A percentile compares a stretch with the other conserved stretches of the same genome.
These are phyloP conservation scores for Teratosphaeria zuluensis DNA, from an alignment of 2,329 filamentous ascomycete genomes.

Conservation along the genomic window DNA sequence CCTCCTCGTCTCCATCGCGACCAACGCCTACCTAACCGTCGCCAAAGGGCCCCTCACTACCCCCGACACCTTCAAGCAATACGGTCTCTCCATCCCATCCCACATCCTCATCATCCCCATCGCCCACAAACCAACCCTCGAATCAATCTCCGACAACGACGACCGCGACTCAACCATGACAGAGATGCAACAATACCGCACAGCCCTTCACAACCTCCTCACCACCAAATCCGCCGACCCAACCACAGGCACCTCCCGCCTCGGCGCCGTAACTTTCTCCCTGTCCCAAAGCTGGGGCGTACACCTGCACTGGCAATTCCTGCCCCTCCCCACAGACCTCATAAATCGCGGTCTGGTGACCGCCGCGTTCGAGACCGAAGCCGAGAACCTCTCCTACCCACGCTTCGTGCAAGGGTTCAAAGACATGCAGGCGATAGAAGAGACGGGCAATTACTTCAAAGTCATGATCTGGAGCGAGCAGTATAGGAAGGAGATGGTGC, in stretches of 20 bases:
- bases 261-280: constrained; percentile 86
- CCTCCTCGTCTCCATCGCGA: constrained; percentile 80
- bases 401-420: constrained; percentile 33
- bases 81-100: constrained; percentile 73
- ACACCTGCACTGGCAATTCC: constrained; percentile 88
- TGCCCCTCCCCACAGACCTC: constrained; percentile 62
- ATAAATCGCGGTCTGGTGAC: constrained; percentile 68
- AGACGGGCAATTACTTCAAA: constrained; percentile 24
- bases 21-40: constrained; percentile 79
- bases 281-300: constrained; percentile 73
- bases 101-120: constrained; percentile 90
- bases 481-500: constrained; percentile 52
- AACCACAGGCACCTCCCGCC: constrained; percentile 36
- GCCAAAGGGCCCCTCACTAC: constrained; percentile 83
- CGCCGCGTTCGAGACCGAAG: constrained; percentile 79
- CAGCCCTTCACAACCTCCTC: constrained; percentile 71
- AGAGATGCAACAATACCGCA: constrained; percentile 78
- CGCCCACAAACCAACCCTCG: constrained; percentile 67
- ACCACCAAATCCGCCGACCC: constrained; percentile 26
- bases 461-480: constrained; percentile 30
- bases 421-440: constrained; percentile 15
- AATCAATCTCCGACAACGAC: constrained; percentile 51
- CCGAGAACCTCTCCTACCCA: constrained; percentile 60
- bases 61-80: constrained; percentile 56
- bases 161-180: constrained; percentile 48